Evolutionary conservation across 2,329 filamentous ascomycete genomes (phyloP).

Genomic region (Monilinia fructicola): DNA sequence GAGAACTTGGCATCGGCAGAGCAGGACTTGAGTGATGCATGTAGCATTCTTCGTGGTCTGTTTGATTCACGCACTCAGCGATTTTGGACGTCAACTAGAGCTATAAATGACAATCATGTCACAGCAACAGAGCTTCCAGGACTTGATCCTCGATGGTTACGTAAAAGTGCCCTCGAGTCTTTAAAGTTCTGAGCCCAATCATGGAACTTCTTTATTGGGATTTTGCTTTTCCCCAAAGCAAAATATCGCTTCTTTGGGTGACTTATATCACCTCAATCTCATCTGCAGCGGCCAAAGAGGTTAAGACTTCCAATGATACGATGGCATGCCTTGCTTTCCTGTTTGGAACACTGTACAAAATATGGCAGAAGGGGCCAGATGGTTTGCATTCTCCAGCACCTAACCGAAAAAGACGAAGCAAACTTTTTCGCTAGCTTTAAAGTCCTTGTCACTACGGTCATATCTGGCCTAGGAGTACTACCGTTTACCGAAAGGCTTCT

Average conservation of each 20-base stretch:
- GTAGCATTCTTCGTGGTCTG: constrained; percentile 70
- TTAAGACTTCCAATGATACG: constrained; percentile 83
- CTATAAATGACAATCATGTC: constrained; percentile 54
- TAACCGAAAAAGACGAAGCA: constrained; percentile 30
- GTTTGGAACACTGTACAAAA: constrained; percentile 64
- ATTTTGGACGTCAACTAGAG: constrained; percentile 73
- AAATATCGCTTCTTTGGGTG: constrained; percentile 56
- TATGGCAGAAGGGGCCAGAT: constrained; percentile 61
- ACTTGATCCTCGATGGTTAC: constrained; percentile 83
- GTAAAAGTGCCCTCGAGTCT: constrained; percentile 67
- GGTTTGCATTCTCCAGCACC: constrained; percentile 31
- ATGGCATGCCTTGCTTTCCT: constrained; percentile 74
- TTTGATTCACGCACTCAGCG: constrained; percentile 57
- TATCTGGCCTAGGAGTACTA: constrained; percentile 54
- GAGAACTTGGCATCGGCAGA: constrained; percentile 42
- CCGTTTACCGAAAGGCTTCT: constrained; percentile 64
- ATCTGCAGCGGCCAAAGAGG: constrained; percentile 75
- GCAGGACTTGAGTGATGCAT: constrained; percentile 58
- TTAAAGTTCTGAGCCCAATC: constrained; percentile 60
- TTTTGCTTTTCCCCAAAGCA: constrained; percentile 60
- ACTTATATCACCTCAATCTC: constrained; percentile 62
- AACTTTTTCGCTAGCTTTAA: constrained; percentile 57
- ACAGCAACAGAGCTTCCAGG: constrained; percentile 73
- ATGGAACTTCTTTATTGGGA: constrained; percentile 62
- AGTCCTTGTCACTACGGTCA: constrained; percentile 50